Conservation (phyloP, 306 rosid genomes). For the Quercus parvula region DNA sequence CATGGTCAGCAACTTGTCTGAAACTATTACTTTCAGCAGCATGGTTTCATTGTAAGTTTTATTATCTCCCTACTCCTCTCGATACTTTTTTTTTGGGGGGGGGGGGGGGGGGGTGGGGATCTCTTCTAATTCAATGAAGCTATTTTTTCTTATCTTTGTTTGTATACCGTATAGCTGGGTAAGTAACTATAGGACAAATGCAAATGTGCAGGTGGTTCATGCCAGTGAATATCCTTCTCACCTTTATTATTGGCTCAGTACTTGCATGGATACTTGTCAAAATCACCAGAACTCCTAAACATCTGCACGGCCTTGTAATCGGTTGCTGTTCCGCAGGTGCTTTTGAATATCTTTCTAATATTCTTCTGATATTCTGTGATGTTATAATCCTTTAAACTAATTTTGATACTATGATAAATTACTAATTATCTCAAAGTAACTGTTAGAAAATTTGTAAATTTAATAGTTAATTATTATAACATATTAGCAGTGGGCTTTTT, state of each 20-base stretch:
- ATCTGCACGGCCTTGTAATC: conserved; percentile 5
- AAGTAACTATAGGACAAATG: neutral
- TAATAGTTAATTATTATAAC: too few species aligned
- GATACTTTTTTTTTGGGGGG: neutral
- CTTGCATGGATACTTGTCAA: conserved; percentile 2
- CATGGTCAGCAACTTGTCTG: neutral
- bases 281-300: neutral
- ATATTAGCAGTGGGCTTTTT: too few species aligned
- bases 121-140: neutral
- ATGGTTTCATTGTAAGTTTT: neutral
- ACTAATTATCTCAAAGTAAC: too few species aligned
- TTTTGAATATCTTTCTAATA: neutral
- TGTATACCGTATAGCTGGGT: neutral
- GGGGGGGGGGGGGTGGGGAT: too few species aligned
- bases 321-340: conserved; percentile 8
- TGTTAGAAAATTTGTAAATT: too few species aligned
- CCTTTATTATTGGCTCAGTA: neutral
- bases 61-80: neutral
- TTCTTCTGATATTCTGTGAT: too few species aligned
- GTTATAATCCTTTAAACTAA: too few species aligned
- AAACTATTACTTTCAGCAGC: neutral
- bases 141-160: neutral
- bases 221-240: conserved; percentile 6
- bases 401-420: too few species aligned
- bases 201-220: conserved; percentile 13